These are phyloP conservation scores for Bipolaris zeicola DNA, from an alignment of 2,329 filamentous ascomycete genomes.

Conservation along the genomic window DNA sequence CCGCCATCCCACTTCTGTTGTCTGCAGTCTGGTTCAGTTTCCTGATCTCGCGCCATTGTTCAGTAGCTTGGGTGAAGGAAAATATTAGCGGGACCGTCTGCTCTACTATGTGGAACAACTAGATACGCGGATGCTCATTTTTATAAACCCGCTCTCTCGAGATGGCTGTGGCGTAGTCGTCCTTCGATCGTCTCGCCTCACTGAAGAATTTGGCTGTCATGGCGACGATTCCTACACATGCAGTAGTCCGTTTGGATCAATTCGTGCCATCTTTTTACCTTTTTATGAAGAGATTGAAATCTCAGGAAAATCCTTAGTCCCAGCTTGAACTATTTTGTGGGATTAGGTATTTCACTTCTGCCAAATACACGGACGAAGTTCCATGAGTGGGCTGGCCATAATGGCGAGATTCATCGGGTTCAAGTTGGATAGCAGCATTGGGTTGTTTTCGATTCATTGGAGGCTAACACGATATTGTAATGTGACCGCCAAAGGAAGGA, in stretches of 20 bases:
- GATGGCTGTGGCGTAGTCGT: not conserved
- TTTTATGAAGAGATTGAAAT: not conserved
- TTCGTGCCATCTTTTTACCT: not conserved
- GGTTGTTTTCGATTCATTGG: conserved; percentile 50
- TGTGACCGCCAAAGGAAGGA: no score
- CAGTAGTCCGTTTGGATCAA: not conserved
- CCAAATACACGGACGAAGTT: not conserved
- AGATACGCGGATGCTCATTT: not conserved
- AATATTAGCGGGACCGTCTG: not conserved
- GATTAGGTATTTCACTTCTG: not conserved
- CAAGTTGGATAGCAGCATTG: conserved; percentile 50
- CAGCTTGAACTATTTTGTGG: not conserved
- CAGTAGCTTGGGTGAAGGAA: not conserved
- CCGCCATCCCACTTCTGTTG: not conserved
- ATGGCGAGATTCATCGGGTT: conserved; percentile 51
- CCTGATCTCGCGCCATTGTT: not conserved
- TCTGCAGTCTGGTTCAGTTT: not conserved
- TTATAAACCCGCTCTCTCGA: not conserved
- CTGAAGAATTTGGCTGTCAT: not conserved
- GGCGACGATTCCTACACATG: not conserved
- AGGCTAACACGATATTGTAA: no score
- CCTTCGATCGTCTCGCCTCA: not conserved
- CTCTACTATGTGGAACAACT: conserved; percentile 1
- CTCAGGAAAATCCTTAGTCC: not conserved
- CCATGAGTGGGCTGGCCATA: conserved; percentile 22